Evolutionary conservation across 169 alveolate genomes (phyloP), one percentile per base, ranked within the genome.

Genomic region (Theileria orientalis): DNA sequence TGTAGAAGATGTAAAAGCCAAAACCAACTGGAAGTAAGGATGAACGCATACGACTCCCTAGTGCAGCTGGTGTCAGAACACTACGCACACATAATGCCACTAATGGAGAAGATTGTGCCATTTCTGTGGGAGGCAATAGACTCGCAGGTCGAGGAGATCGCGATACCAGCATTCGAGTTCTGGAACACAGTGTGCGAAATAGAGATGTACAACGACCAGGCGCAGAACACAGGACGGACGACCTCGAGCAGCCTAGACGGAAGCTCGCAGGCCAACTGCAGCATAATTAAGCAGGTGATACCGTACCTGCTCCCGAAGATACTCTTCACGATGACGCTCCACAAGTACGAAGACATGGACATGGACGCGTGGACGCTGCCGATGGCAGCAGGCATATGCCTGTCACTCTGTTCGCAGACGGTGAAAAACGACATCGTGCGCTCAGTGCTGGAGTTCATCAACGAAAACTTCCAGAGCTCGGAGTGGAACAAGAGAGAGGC

Each of bases 401-500:
- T 94, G 37, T 89, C 96, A 25, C 84, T 94, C 46, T 92, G 97
- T 62, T 93, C 98, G 51, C 98, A 94, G 80, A 86, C 92, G 52
- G 92, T 94, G 47, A 85, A 87, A 76, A 94, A 94, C 85, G 96
- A 91, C 59, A 93, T 94, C 13, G 87, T 94, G 35, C 93, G 86
- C 67, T 92, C 95, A 13, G 95, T 92, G 47, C 87, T 94, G 25
- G 86, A 92, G 49, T 94, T 93, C 61, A 94, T 94, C 59, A 91
- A 91, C 64, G 90, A 84, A 29, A 93, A 94, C 85, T 94, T 93
- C 69, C 59, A 83, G 61, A 89, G 90, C 76, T 76, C 94, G 27
- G 91, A 90, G 82, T 94, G 98, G 98, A 90, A 90, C 63, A 75
- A 89, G 63, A 90, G 98, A 44, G 98, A 94, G 85, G 98, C 98